phyloP scores from a whole-genome alignment of 2,329 filamentous ascomycete species.

The Colletotrichum sidae region DNA sequence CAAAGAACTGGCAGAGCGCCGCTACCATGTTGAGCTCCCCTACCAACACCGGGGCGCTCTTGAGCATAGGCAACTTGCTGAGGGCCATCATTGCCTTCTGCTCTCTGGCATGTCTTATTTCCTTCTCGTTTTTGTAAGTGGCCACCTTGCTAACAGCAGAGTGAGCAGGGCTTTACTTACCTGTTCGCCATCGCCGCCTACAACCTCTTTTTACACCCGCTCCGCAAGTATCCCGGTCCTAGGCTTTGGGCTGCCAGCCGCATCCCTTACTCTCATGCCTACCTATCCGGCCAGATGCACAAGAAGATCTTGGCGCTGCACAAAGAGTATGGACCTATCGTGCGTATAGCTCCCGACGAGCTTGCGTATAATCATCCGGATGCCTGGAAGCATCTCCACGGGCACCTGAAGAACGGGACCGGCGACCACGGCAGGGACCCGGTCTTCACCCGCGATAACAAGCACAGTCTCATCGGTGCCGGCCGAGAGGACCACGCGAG shows the following conservation, averaged over 20 bases:
- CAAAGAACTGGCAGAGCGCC: too few relatives aligned
- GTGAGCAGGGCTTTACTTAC: too few relatives aligned
- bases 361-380: constrained; percentile 55
- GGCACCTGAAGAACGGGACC: constrained; percentile 37
- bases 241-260: constrained; percentile 29
- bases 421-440: constrained; percentile 17
- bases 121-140: too few relatives aligned
- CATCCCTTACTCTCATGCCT: neutral
- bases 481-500: constrained; percentile 38
- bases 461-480: constrained; percentile 37
- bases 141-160: too few relatives aligned
- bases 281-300: constrained; percentile 25
- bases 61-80: too few relatives aligned
- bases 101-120: too few relatives aligned
- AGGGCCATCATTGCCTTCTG: too few relatives aligned
- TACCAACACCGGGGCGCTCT: too few relatives aligned
- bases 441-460: neutral
- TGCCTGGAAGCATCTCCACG: constrained; percentile 55
- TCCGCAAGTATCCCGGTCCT: constrained; percentile 24
- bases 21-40: too few relatives aligned
- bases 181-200: neutral
- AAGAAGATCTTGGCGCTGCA: constrained; percentile 48
- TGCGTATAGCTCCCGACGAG: constrained; percentile 59
- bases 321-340: constrained; percentile 55
- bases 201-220: constrained; percentile 23